Evolutionary conservation across 305 asterid genomes (phyloP).

Genomic region (Plantago coronopus): DNA sequence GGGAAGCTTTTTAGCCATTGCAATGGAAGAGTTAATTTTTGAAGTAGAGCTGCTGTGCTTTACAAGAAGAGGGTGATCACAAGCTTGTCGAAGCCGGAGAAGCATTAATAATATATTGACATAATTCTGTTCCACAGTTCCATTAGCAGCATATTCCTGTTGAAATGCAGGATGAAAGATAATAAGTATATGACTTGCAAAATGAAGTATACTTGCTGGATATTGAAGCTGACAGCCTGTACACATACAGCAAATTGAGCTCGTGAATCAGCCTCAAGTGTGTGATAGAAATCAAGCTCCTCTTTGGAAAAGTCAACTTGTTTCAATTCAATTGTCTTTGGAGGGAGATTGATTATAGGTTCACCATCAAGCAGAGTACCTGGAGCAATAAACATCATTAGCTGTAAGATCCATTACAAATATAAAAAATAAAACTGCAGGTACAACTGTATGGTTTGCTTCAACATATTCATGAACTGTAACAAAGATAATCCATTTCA

Average conservation of each 20-base stretch:
- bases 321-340: slow-evolving; percentile 68
- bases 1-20: slow-evolving; percentile 74
- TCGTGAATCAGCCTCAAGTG: slow-evolving; percentile 85
- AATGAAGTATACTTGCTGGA: slow-evolving; percentile 19
- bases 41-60: slow-evolving; percentile 57
- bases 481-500: slow-evolving; percentile 15
- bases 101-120: slow-evolving; percentile 92
- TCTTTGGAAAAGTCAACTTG: slow-evolving; percentile 78
- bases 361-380: slow-evolving; percentile 88
- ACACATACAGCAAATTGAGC: slow-evolving; percentile 94
- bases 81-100: slow-evolving; percentile 94
- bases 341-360: slow-evolving; percentile 84
- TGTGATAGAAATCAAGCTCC: slow-evolving; percentile 82
- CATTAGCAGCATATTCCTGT: slow-evolving; percentile 97
- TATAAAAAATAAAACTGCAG: slow-evolving; percentile 5
- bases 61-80: slow-evolving; percentile 98
- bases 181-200: slow-evolving; percentile 21
- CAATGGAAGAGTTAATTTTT: slow-evolving; percentile 60
- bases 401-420: slow-evolving; percentile 21
- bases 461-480: neutral
- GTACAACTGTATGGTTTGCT: too few relatives aligned
- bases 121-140: slow-evolving; percentile 93
- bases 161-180: slow-evolving; percentile 21
- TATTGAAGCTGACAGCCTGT: slow-evolving; percentile 9
- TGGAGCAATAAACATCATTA: slow-evolving; percentile 28